These are phyloP conservation scores for Lathyrus aphaca DNA, from an alignment of 306 rosid species.

Conservation along the genomic window DNA sequence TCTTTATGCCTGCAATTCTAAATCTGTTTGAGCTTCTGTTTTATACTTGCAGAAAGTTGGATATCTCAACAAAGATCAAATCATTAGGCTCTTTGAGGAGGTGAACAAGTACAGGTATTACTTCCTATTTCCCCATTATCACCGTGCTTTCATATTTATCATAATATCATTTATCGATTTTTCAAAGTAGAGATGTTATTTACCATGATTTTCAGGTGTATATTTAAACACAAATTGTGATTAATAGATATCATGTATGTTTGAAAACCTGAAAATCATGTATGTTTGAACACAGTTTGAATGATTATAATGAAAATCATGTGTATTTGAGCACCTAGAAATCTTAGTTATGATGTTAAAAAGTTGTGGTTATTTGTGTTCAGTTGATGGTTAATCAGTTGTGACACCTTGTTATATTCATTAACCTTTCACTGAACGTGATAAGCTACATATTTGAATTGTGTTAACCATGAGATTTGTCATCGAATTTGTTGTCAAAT, in stretches of 20 bases:
- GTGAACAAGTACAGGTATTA: conserved; percentile 82
- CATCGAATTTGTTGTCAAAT: not conserved
- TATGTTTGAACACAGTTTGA: not conserved
- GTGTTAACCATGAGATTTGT: not conserved
- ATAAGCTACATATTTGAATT: not conserved
- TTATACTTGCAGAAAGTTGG: conserved; percentile 59
- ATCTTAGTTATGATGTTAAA: not conserved
- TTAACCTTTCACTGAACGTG: not conserved
- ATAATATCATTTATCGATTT: conserved; percentile 25
- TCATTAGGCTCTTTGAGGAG: conserved; percentile 82
- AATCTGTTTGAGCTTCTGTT: conserved; percentile 36
- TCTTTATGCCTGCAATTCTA: conserved; percentile 19
- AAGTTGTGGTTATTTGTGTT: not conserved
- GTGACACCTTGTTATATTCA: not conserved
- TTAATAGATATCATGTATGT: not conserved
- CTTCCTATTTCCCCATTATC: conserved; percentile 13
- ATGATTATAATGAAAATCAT: not conserved
- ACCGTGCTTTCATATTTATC: conserved; percentile 36
- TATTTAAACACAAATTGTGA: not conserved
- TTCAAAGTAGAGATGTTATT: conserved; percentile 6
- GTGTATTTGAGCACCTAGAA: not conserved
- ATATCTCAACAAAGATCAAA: conserved; percentile 68
- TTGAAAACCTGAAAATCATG: not conserved
- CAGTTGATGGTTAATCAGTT: not conserved
- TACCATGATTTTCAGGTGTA: not conserved